A percentile compares a stretch with the other conserved stretches of the same genome.
Conservation (phyloP, 2,329 filamentous ascomycete species). For the Fusarium sulawesiense region DNA sequence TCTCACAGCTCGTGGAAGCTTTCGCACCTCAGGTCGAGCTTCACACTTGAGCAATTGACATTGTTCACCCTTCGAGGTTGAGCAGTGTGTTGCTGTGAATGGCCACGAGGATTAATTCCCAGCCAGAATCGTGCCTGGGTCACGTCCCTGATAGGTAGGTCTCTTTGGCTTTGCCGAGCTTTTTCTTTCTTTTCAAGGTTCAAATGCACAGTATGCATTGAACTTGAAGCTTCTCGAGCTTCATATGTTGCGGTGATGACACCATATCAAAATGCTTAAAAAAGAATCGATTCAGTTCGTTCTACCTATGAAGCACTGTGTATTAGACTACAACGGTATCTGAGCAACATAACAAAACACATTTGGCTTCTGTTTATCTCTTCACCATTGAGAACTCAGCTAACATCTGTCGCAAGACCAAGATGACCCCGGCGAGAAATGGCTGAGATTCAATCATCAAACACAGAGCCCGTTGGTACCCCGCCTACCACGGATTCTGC, state of each 20-base stretch:
- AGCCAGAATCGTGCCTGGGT: constrained; percentile 43
- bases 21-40: constrained; percentile 26
- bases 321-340: constrained; percentile 98
- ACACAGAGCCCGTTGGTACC: constrained; percentile 39
- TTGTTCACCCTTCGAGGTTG: constrained; percentile 33
- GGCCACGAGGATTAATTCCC: constrained; percentile 41
- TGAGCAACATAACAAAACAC: constrained; percentile 64
- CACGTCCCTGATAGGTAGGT: constrained; percentile 51
- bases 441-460: constrained; percentile 54
- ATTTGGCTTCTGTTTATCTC: constrained; percentile 25
- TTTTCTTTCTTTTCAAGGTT: background rate
- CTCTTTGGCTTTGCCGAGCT: background rate
- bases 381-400: background rate
- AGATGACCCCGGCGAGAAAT: constrained; percentile 60
- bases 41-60: constrained; percentile 32
- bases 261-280: constrained; percentile 68
- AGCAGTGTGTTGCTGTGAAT: constrained; percentile 42
- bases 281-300: constrained; percentile 69
- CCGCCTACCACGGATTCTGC: constrained; percentile 36
- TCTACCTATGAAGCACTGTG: constrained; percentile 70
- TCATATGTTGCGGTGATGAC: constrained; percentile 67
- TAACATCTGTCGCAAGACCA: constrained; percentile 52
- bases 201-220: background rate
- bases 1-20: constrained; percentile 23
- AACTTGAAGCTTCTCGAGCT: constrained; percentile 17